phyloP scores from a whole-genome alignment of 495 filamentous ascomycete genomes.

The Talaromyces borbonicus region DNA sequence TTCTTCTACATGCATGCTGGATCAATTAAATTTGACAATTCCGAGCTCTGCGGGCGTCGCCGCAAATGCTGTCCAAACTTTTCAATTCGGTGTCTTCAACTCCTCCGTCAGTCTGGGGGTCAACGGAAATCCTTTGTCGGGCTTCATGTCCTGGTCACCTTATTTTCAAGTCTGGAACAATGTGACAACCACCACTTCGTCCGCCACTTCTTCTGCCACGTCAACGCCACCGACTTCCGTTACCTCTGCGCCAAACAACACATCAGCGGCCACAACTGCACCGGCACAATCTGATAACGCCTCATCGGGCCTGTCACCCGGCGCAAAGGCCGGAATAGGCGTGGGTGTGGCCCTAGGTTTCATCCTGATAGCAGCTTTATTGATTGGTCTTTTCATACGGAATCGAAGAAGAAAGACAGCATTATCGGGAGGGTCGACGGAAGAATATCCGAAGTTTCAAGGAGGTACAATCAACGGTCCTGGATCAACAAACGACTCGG shows the following conservation, averaged over 20 bases:
- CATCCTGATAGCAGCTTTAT: not conserved
- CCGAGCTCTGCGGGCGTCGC: not conserved
- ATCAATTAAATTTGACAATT: constrained; percentile 1
- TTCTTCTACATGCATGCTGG: not conserved
- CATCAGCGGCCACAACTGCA: not conserved
- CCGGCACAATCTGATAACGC: not conserved
- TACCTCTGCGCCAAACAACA: not conserved
- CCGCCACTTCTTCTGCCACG: not conserved
- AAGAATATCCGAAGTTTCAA: too few species aligned
- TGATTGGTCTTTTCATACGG: not conserved
- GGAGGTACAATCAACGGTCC: too few species aligned
- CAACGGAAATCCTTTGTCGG: not conserved
- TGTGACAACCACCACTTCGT: not conserved
- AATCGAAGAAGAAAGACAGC: not conserved
- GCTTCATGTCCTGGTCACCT: not conserved
- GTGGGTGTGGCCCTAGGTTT: not conserved
- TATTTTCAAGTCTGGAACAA: not conserved
- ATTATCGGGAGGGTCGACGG: not conserved
- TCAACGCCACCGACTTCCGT: not conserved
- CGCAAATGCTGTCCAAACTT: not conserved
- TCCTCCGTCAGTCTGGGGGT: not conserved
- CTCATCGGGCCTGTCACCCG: not conserved
- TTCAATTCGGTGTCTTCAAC: constrained; percentile 2
- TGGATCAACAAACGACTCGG: too few species aligned
- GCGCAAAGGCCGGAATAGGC: not conserved